Evolutionary conservation across 2,329 filamentous ascomycete species (phyloP), one percentile per base, ranked within the genome.

Genomic region (Fusarium graminum): DNA sequence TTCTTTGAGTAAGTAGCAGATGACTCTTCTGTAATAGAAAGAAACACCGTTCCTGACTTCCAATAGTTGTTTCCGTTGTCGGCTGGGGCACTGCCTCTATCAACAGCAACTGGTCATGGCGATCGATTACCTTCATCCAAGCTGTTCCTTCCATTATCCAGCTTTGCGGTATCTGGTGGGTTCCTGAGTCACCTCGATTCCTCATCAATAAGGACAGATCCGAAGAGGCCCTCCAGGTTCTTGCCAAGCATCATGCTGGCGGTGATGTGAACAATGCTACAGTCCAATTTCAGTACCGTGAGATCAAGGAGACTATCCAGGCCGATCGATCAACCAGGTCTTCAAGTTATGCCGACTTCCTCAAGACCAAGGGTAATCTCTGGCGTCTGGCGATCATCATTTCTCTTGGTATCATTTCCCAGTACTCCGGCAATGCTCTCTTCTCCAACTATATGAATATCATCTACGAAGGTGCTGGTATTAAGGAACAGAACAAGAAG

Each of bases 131-230:
- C 10, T 79, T 90, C n/a, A 79, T 91, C 13, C 89, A 91, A 77
- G 82, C 85, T 30, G 73, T 86, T 1, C 88, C 88, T 0, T 88
- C 86, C 0, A 65, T 88, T 13, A 79, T 90, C 54, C 88, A 91
- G 78, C 79, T 91, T 39, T 52, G 77, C n/a, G 88, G 88, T 70
- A 88, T 92, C 75, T 91, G 85, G 79, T 87, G 81, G 77, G 79
- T 90, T n/a, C 89, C 89, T 7, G 89, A 92, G 76, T 88, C 85
- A 0, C 89, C 89, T 0, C 83, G 89, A 64, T 92, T 83, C 79
- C 83, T 91, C 14, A 81, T 90, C 67, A 81, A 84, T 71, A 88
- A 88, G 76, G 88, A 89, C 69, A 83, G 85, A 32, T 81, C 86
- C 62, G 85, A 88, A 14, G 83, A 90, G 69, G 89, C 89, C 6